Percentiles rank a stretch among this genome's conserved stretches.
These are phyloP conservation scores for Zygosaccharomyces pseudobailii DNA, from an alignment of 1,139 yeast species.

Conservation along the genomic window DNA sequence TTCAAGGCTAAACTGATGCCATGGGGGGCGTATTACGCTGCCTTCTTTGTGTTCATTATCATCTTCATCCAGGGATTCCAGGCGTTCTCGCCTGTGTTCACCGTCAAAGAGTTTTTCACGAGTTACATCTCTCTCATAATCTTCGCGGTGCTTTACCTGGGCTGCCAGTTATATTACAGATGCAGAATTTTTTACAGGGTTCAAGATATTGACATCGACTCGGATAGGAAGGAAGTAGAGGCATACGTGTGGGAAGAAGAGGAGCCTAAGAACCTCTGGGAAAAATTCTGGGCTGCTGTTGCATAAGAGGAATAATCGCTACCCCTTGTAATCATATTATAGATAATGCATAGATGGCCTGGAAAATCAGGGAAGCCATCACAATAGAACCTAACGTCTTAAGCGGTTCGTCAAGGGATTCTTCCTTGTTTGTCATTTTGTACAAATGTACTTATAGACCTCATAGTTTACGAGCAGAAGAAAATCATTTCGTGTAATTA, in stretches of 20 bases:
- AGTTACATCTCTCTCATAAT: slow-evolving; percentile 54
- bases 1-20: slow-evolving; percentile 66
- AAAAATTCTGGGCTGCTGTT: slow-evolving; percentile 46
- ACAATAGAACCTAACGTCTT: background rate
- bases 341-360: background rate
- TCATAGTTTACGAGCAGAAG: background rate
- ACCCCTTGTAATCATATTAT: background rate
- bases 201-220: slow-evolving; percentile 58
- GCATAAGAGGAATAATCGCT: slow-evolving; percentile 23
- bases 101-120: slow-evolving; percentile 51
- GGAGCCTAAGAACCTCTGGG: slow-evolving; percentile 48
- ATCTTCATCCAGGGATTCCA: slow-evolving; percentile 61
- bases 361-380: background rate
- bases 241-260: slow-evolving; percentile 52
- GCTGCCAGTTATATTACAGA: slow-evolving; percentile 48
- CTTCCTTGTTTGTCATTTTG: background rate
- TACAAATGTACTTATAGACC: background rate
- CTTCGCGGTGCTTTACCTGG: slow-evolving; percentile 44
- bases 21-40: slow-evolving; percentile 54
- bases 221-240: slow-evolving; percentile 58
- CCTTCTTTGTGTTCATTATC: slow-evolving; percentile 45
- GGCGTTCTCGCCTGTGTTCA: slow-evolving; percentile 48
- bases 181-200: slow-evolving; percentile 40
- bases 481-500: slow-evolving; percentile 1
- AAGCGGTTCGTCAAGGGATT: background rate